Evolutionary conservation across 1,284 basidiomycete species (phyloP).

Genomic region (Fomitopsis pinicola): DNA sequence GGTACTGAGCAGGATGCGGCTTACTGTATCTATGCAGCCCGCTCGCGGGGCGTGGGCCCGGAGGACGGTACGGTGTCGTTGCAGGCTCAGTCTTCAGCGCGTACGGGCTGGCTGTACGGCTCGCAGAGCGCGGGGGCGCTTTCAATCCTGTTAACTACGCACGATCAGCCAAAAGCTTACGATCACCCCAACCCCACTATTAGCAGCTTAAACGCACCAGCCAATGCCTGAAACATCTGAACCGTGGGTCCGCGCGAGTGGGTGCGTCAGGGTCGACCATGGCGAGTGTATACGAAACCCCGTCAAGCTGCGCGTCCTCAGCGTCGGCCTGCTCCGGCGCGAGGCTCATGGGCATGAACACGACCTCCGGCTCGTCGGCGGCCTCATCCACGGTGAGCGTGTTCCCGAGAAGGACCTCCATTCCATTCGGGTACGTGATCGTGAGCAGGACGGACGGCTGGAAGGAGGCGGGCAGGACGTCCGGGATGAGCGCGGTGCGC

Average conservation of each 20-base stretch:
- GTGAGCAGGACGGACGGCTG: slow-evolving; percentile 50
- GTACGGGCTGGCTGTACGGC: slow-evolving; percentile 30
- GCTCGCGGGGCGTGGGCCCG: slow-evolving; percentile 51
- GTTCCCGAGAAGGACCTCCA: slow-evolving; percentile 47
- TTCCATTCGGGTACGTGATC: slow-evolving; percentile 44
- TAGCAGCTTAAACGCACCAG: slow-evolving; percentile 34
- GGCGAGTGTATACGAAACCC: slow-evolving; percentile 53
- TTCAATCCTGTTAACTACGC: slow-evolving; percentile 54
- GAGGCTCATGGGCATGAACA: slow-evolving; percentile 42
- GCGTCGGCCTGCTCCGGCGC: slow-evolving; percentile 27
- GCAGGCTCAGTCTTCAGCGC: slow-evolving; percentile 44
- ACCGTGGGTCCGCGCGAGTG: slow-evolving; percentile 48
- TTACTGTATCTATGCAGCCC: slow-evolving; percentile 59
- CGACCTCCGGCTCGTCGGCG: slow-evolving; percentile 47
- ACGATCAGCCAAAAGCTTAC: neutral
- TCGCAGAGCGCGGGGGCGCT: slow-evolving; percentile 32
- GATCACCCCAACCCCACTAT: no score
- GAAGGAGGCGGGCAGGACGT: slow-evolving; percentile 48
- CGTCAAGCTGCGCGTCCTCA: slow-evolving; percentile 19
- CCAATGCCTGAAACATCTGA: slow-evolving; percentile 62
- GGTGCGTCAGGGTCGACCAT: slow-evolving; percentile 73
- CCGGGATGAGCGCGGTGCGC: slow-evolving; percentile 47
- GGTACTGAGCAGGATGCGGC: slow-evolving; percentile 8
- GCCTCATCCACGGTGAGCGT: slow-evolving; percentile 44
- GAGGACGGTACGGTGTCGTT: slow-evolving; percentile 54